Percentiles rank a stretch among this genome's conserved stretches.
phyloP scores from a whole-genome alignment of 257 asterid species.

The Primulina huaijiensis region DNA sequence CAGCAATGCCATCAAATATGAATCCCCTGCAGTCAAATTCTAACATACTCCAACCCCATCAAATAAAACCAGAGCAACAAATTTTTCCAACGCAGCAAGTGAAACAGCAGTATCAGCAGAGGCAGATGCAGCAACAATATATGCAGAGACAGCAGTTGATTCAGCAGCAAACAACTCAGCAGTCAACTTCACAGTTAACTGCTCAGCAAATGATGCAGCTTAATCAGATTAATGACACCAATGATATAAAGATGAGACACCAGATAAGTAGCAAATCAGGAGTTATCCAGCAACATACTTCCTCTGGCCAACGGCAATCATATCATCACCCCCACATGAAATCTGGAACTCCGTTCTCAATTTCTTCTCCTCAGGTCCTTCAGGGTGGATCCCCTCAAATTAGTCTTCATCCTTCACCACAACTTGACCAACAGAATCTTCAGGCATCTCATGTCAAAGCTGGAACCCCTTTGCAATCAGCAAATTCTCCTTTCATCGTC shows the following conservation, averaged over 20 bases:
- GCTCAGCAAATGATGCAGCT: constrained; percentile 63
- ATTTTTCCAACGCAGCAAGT: constrained; percentile 61
- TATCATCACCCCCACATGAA: constrained; percentile 69
- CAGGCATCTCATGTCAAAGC: constrained; percentile 53
- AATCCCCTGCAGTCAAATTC: constrained; percentile 59
- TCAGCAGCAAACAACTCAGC: constrained; percentile 62
- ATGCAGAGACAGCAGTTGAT: constrained; percentile 59
- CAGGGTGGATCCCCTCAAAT: constrained; percentile 80
- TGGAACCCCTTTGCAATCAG: constrained; percentile 87
- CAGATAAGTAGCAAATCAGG: constrained; percentile 75
- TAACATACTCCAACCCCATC: constrained; percentile 68
- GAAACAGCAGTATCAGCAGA: constrained; percentile 71
- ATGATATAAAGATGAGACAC: constrained; percentile 76
- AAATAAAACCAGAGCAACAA: constrained; percentile 78
- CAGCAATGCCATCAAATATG: constrained; percentile 56
- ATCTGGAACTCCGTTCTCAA: constrained; percentile 56
- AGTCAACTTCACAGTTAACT: constrained; percentile 54
- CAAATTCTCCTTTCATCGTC: constrained; percentile 75
- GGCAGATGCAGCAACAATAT: constrained; percentile 56
- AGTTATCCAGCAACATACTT: constrained; percentile 57
- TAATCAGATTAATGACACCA: constrained; percentile 67
- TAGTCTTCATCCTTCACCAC: constrained; percentile 81
- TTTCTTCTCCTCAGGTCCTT: constrained; percentile 76
- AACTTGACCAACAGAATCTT: constrained; percentile 73
- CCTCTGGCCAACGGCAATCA: constrained; percentile 64